Base-by-base conservation (phyloP, 2,329 filamentous ascomycete genomes). In the Colletotrichum cordylinicola region DNA sequence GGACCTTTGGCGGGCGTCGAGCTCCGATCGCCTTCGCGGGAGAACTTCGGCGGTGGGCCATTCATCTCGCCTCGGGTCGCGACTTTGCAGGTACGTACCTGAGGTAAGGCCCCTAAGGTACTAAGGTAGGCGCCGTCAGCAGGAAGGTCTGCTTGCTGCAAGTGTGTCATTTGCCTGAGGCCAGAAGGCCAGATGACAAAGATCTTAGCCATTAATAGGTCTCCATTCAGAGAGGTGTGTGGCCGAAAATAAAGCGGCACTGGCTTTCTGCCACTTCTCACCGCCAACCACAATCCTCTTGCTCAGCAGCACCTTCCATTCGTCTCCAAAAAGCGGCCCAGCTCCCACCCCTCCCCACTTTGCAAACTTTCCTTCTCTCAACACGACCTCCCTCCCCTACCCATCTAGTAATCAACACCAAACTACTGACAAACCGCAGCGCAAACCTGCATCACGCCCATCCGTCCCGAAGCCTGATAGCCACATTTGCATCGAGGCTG, bases 371-470 rank as follows among this genome's bases (percentile, higher is more conserved):
- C 24, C 12, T 65, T 37, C 37, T 39, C 43, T 24, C 58, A 35
- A 13, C 70, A 52, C 72, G 7, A 61, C 43, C 70, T 58, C 43
- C 72, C 62, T 67, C 18, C 18, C 37, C 67, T 37, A 31, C 43
- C 43, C 43, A 21, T 48, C 43, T 48, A 58, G 55, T 37, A 61
- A 61, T 37, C 56, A 8, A 29, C 31, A 29, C 27, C 56, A 60
- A 13, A 52, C 65, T 52, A 69, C 65, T 76, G 74, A 74, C 70
- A 73, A 68, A 69, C 56, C 35, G 64, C 70, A 69, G 73, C 70
- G 24, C 55, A 39, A 64, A 21, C 27, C 70, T 76, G 74, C 73
- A 65, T 33, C 58, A 55, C 70, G 56, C 58, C 74, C 48, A 35
- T 56, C 43, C 64, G 62, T 33, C 48, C 33, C 58, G 56, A 73